Evolutionary conservation across 352 stramenopile genomes (phyloP).

Genomic region (Globisporangium splendens): DNA sequence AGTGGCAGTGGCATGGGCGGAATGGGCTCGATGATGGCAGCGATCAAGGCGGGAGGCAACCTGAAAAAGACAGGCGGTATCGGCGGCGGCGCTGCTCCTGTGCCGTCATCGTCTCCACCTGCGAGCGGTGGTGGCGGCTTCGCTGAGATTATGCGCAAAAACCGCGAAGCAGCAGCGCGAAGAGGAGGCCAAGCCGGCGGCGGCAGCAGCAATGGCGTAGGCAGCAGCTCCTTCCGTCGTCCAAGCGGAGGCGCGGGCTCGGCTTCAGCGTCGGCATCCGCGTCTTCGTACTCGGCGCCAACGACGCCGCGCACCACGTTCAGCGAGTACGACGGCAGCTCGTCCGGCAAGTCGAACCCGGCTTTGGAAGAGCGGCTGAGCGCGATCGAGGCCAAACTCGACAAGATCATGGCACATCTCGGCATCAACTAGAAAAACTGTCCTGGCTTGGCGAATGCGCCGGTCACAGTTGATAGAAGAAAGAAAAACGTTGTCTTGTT

Average conservation of each 20-base stretch:
- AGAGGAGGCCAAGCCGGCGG: constrained; percentile 24
- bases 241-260: neutral
- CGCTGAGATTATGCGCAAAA: constrained; percentile 89
- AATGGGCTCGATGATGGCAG: constrained; percentile 67
- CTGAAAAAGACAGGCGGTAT: constrained; percentile 39
- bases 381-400: constrained; percentile 82
- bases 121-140: constrained; percentile 53
- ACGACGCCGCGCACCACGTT: constrained; percentile 40
- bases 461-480: too few relatives aligned
- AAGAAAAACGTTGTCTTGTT: too few relatives aligned
- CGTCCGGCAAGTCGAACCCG: constrained; percentile 1
- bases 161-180: constrained; percentile 76
- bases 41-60: constrained; percentile 67
- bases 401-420: constrained; percentile 88
- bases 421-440: constrained; percentile 46
- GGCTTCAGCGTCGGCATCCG: neutral
- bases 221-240: constrained; percentile 11
- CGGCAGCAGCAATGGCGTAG: constrained; percentile 12
- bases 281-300: constrained; percentile 41
- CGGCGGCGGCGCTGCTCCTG: constrained; percentile 1
- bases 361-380: constrained; percentile 59
- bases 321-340: constrained; percentile 12
- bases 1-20: constrained; percentile 42
- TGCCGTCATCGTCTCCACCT: constrained; percentile 5
- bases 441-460: neutral